Conservation (phyloP, 1,284 basidiomycete genomes). For the Pyrrhoderma noxium region DNA sequence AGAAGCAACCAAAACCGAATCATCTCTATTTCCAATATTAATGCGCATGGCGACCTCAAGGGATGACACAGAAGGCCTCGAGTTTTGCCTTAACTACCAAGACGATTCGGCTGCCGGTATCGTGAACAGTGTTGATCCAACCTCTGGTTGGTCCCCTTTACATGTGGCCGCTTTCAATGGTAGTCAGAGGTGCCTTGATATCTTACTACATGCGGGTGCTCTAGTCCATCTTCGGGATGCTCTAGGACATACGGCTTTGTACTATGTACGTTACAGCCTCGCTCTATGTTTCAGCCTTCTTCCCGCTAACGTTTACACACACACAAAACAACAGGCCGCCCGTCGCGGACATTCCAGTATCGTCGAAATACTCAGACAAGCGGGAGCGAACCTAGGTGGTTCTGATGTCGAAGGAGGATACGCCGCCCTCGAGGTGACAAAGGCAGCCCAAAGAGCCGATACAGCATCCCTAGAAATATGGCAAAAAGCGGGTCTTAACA, state of each 20-base stretch:
- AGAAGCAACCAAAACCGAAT: constrained; percentile 60
- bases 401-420: constrained; percentile 56
- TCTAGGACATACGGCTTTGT: constrained; percentile 76
- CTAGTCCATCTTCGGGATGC: constrained; percentile 79
- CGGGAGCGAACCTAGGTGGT: constrained; percentile 69
- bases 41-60: constrained; percentile 70
- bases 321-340: constrained; percentile 64
- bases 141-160: constrained; percentile 68
- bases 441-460: constrained; percentile 40
- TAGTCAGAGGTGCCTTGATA: constrained; percentile 42
- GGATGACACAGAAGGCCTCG: constrained; percentile 55
- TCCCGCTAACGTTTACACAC: not conserved
- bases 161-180: constrained; percentile 78
- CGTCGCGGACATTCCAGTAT: constrained; percentile 54
- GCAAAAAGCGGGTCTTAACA: constrained; percentile 36
- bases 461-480: constrained; percentile 42
- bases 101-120: constrained; percentile 45
- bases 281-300: not conserved
- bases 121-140: constrained; percentile 61
- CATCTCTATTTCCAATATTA: constrained; percentile 64
- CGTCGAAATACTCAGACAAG: constrained; percentile 62
- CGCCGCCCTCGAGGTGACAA: constrained; percentile 41
- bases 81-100: constrained; percentile 42
- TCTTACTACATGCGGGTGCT: constrained; percentile 71
- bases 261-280: constrained; percentile 48